These are phyloP conservation scores for Neckera pumila DNA, from an alignment of 225 moss, liverwort and hornwort species.

Conservation along the genomic window DNA sequence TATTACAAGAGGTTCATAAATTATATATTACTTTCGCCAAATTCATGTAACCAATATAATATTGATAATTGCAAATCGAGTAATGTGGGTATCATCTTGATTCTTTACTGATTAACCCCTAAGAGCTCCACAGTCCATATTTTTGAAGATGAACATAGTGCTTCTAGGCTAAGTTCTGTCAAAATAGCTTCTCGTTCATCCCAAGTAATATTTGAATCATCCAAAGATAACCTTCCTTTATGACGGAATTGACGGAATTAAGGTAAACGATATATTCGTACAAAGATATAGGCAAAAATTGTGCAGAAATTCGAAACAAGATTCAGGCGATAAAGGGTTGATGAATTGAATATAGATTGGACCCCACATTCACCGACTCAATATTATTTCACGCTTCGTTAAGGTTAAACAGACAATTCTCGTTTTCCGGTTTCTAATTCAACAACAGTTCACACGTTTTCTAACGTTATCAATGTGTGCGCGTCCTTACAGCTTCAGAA, in stretches of 20 bases:
- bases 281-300: background rate
- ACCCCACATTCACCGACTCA: background rate
- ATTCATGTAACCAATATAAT: background rate
- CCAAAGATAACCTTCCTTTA: background rate
- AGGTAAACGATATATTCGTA: background rate
- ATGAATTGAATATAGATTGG: background rate
- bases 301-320: background rate
- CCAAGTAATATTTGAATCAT: background rate
- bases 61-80: background rate
- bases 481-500: background rate
- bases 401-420: background rate
- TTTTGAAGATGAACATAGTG: background rate
- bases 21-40: background rate
- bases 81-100: background rate
- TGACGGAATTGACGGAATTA: background rate
- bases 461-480: background rate
- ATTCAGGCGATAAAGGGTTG: background rate
- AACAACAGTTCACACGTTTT: too few relatives aligned
- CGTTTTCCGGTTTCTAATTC: background rate
- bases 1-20: background rate
- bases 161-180: background rate
- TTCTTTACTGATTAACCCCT: background rate
- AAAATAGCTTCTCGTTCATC: background rate
- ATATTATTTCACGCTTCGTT: background rate
- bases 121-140: background rate